These are phyloP conservation scores for Hysterangium stoloniferum DNA, from an alignment of 768 basidiomycete species.

Conservation along the genomic window DNA sequence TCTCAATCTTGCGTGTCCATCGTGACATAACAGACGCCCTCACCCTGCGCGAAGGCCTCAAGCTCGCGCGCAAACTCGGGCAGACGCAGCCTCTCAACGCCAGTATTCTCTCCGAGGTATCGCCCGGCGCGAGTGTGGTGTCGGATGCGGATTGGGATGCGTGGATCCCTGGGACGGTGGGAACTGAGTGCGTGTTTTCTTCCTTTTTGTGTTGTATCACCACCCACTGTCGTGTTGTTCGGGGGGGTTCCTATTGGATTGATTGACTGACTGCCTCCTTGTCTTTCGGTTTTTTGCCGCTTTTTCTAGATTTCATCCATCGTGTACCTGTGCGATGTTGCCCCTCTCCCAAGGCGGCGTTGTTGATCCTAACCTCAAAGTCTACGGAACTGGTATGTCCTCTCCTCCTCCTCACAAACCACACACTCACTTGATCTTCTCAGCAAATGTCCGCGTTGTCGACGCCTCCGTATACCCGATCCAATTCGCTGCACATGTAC, in stretches of 20 bases:
- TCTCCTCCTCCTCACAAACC: neutral
- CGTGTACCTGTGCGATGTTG: constrained; percentile 50
- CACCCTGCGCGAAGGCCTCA: constrained; percentile 51
- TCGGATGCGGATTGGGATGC: constrained; percentile 50
- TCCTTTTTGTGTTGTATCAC: neutral
- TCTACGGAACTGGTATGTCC: constrained; percentile 40
- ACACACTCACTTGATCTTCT: no score
- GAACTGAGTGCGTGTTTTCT: constrained; percentile 32
- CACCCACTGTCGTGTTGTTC: constrained; percentile 12
- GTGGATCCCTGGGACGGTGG: constrained; percentile 37
- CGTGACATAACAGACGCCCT: constrained; percentile 27
- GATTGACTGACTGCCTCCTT: neutral
- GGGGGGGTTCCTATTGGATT: neutral
- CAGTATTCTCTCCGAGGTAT: constrained; percentile 37
- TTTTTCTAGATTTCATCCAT: constrained; percentile 43
- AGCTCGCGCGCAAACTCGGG: constrained; percentile 51
- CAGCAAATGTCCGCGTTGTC: constrained; percentile 48
- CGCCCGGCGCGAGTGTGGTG: constrained; percentile 41
- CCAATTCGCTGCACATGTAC: constrained; percentile 40
- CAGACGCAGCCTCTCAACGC: constrained; percentile 41
- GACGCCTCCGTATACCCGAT: constrained; percentile 54
- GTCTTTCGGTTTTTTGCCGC: constrained; percentile 11
- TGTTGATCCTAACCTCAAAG: constrained; percentile 46
- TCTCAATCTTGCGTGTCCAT: neutral
- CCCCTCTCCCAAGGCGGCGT: constrained; percentile 48